Base-by-base conservation (phyloP, 495 filamentous ascomycete species). In the Penicillium daleae region DNA sequence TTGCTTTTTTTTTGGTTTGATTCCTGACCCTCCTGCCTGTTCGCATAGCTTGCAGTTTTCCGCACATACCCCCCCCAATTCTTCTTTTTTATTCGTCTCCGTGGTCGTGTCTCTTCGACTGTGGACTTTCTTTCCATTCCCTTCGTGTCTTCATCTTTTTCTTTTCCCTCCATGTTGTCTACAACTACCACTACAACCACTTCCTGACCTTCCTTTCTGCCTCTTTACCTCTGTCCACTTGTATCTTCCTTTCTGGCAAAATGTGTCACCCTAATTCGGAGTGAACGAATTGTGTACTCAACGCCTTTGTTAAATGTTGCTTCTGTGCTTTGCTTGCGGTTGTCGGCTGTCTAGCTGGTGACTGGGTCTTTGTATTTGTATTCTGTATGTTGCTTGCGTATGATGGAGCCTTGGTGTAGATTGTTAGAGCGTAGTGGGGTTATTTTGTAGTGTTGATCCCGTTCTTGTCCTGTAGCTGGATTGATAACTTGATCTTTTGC, bases 21-120 rank as follows among this genome's bases (percentile, higher is more conserved):
- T 44, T 55, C 53, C 61, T 52, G 31, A 57, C 53, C 24, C 46
- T 50, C 57, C 59, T 64, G 67, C 59, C 61, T 69, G 67, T 72
- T 67, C 69, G 66, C 69, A 69, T 70, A 70, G 64, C 65, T 68
- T 70, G 65, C 67, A 68, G 39, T 31, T 66, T 66, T 66, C 55
- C 63, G 65, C 68, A 60, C 70, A 68, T 69, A 71, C 66, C 65
- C 63, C 67, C 62, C 65, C 15, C 15, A 12, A 35, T 51, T 49
- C 56, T 62, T 65, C 64, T 60, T 54, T 59, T 55, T 61, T 52
- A 51, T 64, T 67, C 63, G 55, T 54, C 56, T 52, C 61, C 65
- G 56, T 37, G 48, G 57, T 48, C 61, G 66, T 65, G 33, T 57
- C 64, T 61, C 40, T 39, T 61, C 64, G 51, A 57, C 70, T 54